Evolutionary conservation across 2,329 filamentous ascomycete genomes (phyloP).

Genomic region (Phyllosticta capitalensis): DNA sequence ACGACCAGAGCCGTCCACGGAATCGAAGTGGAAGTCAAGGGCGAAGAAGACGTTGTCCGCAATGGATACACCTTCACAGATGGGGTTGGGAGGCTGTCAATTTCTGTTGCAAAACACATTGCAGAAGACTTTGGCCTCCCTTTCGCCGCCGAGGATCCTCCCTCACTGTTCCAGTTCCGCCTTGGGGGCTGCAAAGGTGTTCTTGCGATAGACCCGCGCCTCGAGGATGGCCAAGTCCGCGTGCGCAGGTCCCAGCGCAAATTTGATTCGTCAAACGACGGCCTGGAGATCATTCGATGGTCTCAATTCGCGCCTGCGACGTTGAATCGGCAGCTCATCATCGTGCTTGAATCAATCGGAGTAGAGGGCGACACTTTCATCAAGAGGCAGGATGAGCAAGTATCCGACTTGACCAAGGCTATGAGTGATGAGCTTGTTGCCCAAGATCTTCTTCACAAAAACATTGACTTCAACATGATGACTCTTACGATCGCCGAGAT

Average conservation of each 20-base stretch:
- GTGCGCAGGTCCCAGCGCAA: constrained; percentile 82
- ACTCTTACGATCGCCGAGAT: constrained; percentile 67
- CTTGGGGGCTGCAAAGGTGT: constrained; percentile 90
- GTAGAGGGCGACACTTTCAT: constrained; percentile 60
- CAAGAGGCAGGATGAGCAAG: constrained; percentile 55
- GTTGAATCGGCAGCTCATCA: constrained; percentile 83
- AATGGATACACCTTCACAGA: constrained; percentile 74
- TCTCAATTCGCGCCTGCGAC: constrained; percentile 68
- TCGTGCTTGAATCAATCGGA: constrained; percentile 70
- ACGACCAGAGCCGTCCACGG: constrained; percentile 57
- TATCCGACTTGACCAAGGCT: constrained; percentile 58
- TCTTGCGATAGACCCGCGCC: constrained; percentile 54
- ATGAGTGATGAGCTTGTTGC: constrained; percentile 58
- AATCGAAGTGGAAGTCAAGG: constrained; percentile 43
- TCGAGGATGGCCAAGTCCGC: constrained; percentile 58
- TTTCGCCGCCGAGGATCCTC: constrained; percentile 44
- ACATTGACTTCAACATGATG: constrained; percentile 76
- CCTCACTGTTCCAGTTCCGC: constrained; percentile 85
- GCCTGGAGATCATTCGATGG: constrained; percentile 75
- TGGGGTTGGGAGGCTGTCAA: constrained; percentile 87
- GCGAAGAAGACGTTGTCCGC: constrained; percentile 59
- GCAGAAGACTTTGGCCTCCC: constrained; percentile 57
- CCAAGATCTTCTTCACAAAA: constrained; percentile 57
- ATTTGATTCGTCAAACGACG: constrained; percentile 61
- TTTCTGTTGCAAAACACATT: constrained; percentile 63